These are phyloP conservation scores for Vigna nakashimae DNA, from an alignment of 306 rosid species.

Conservation along the genomic window DNA sequence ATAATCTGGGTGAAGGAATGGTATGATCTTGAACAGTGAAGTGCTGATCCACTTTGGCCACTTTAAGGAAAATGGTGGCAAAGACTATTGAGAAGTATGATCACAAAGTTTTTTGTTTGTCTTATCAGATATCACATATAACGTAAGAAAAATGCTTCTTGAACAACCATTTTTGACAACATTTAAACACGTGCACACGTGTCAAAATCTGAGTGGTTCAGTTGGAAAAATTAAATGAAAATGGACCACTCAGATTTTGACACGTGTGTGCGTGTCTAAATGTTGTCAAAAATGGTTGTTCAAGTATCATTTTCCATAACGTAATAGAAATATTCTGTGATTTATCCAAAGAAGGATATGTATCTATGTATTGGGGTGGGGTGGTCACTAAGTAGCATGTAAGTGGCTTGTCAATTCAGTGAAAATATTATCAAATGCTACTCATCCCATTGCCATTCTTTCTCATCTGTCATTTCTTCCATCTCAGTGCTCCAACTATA, in stretches of 20 bases:
- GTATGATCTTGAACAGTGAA: constrained; percentile 18
- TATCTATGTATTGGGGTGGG: not conserved
- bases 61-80: constrained; percentile 52
- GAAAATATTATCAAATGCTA: constrained; percentile 13
- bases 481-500: constrained; percentile 29
- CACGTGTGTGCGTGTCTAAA: too few relatives aligned
- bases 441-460: constrained; percentile 31
- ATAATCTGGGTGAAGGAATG: not conserved
- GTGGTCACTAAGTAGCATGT: constrained; percentile 35
- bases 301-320: too few relatives aligned
- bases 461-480: constrained; percentile 35
- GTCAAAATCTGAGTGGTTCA: too few relatives aligned
- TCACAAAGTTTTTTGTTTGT: constrained; percentile 43
- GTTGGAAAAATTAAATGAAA: too few relatives aligned
- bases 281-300: too few relatives aligned
- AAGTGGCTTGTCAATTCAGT: constrained; percentile 54
- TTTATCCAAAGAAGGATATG: constrained; percentile 46
- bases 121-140: constrained; percentile 22
- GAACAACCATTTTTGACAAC: too few relatives aligned
- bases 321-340: constrained; percentile 19
- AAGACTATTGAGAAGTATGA: constrained; percentile 33
- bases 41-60: constrained; percentile 66
- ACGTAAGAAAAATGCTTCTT: too few relatives aligned
- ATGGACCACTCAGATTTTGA: too few relatives aligned
- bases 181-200: too few relatives aligned